Conservation (phyloP, 495 filamentous ascomycete species). For the Hypoxylon fragiforme region DNA sequence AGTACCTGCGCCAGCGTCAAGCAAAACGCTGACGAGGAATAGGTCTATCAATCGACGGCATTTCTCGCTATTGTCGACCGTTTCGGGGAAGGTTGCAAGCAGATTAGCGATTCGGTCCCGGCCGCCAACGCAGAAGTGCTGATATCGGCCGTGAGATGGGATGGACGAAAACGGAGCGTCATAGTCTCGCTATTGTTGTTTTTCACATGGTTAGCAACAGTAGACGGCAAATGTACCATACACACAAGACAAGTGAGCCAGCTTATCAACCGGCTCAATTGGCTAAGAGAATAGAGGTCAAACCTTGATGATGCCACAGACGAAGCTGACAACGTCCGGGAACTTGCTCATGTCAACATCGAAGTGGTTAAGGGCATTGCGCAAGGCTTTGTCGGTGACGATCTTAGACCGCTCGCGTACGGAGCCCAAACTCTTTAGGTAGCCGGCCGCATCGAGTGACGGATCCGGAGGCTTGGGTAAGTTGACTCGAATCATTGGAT, state of each 20-base stretch:
- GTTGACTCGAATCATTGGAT: constrained; percentile 56
- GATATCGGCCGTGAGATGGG: constrained; percentile 84
- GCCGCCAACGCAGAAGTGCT: constrained; percentile 88
- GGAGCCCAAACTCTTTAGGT: constrained; percentile 86
- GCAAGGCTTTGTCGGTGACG: constrained; percentile 75
- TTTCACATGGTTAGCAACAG: no score
- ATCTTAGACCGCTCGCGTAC: constrained; percentile 78
- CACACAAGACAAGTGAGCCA: neutral
- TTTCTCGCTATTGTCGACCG: constrained; percentile 69
- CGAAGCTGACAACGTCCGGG: constrained; percentile 82
- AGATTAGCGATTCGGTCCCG: constrained; percentile 73
- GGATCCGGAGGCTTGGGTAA: constrained; percentile 89
- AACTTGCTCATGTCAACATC: constrained; percentile 90
- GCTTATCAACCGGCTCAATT: neutral
- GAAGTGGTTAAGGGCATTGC: constrained; percentile 83
- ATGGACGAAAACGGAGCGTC: constrained; percentile 84
- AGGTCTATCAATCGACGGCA: constrained; percentile 80
- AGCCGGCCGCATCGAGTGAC: constrained; percentile 84
- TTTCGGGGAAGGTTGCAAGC: constrained; percentile 64
- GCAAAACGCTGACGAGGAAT: constrained; percentile 85
- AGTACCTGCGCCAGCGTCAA: constrained; percentile 85
- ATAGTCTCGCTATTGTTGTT: constrained; percentile 73
- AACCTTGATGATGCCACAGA: constrained; percentile 97
- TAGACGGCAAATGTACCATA: no score
- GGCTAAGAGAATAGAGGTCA: no score